Base-by-base conservation (phyloP, 2,329 filamentous ascomycete species). In the Exophiala calicioides region DNA sequence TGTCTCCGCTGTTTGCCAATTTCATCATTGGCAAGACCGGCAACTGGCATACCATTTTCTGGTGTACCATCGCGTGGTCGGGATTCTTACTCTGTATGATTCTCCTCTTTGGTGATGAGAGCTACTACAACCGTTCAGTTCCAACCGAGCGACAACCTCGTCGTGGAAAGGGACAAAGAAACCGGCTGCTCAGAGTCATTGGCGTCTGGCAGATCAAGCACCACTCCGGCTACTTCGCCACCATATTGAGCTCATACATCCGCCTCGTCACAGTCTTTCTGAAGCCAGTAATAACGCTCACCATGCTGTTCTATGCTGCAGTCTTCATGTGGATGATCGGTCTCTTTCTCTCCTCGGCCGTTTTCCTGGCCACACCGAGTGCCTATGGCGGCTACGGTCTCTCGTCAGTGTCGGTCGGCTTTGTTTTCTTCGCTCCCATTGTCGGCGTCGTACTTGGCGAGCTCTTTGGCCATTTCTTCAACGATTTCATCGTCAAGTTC, bases 391-490 rank as follows among this genome's bases (percentile, higher is more conserved):
- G 44, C 21, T 79, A 80, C 55, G 65, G 68, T 4, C 77, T 80
- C 57, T 71, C 68, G 0, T 66, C 70, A 0, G 68, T 68, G 33
- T 65, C 73, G 36, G 72, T 79, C 35, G 78, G 72, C 1, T 72
- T 68, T 49, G 77, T 81, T 58, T 81, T 81, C 63, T 80, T 82
- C 59, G 74, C 77, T 0, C 76, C 76, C 2, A 69, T 81, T 15
- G 69, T 80, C 1, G 78, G 71, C 3, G 71, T 74, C 4, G 58
- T 78, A 10, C 61, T 81, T 1, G 79, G 78, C 20, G 76, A 80
- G 63, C 40, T 73, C 0, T 60, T 67, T 5, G 78, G 79, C 3
- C 79, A 81, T 60, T 80, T 70, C 69, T 62, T 80, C 7, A 76
- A 81, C 60, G 78, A 81, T 51, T 45, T 64, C 1, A 57, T 79